Base-by-base conservation (phyloP, 1,139 yeast species). In the Blastobotrys petasosporus region DNA sequence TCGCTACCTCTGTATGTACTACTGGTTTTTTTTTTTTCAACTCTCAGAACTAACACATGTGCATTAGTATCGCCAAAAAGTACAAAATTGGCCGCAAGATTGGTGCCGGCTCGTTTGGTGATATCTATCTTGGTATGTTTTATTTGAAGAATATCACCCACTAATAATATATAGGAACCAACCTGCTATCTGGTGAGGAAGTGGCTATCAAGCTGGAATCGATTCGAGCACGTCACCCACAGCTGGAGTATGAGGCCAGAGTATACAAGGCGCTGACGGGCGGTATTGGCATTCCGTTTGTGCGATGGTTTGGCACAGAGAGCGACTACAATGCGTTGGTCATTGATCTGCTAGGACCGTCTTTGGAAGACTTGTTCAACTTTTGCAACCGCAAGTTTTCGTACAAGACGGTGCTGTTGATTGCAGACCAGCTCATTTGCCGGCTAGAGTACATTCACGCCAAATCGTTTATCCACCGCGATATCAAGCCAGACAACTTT, bases 51-150 rank as follows among this genome's bases (percentile, higher is more conserved):
- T 15, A 32, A 4, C 10, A 32, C 35, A 13, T 17, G 35, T 7
- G 12, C 13, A 10, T 32, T 13, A 29, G 43, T 34, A 36, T 92
- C 43, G 97, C 97, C 44, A 86, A 94, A 70, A 92, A 90, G 70
- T 92, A 83, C 69, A 80, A 96, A 51, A 84, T 92, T 60, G 97
- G 97, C 41, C 84, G 97, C 55, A 92, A 92, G 70, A 92, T 92
- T 59, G 98, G 98, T 12, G 82, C 94, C 42, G 98, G 98, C 16
- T 90, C 97, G 7, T 92, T 92, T 65, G 98, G 98, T 51, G 98
- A 92, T 64, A 92, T 92, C 58, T 92, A 92, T 66, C 75, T 88
- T 51, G 94, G 94, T 39, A 56, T 39, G 58, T 54, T 25, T 39
- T 13, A 31, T 13, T 15, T 3, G 10, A 10, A 39, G 5, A 17